Evolutionary conservation across 2,329 filamentous ascomycete genomes (phyloP).

Genomic region (Fusarium caatingaense): DNA sequence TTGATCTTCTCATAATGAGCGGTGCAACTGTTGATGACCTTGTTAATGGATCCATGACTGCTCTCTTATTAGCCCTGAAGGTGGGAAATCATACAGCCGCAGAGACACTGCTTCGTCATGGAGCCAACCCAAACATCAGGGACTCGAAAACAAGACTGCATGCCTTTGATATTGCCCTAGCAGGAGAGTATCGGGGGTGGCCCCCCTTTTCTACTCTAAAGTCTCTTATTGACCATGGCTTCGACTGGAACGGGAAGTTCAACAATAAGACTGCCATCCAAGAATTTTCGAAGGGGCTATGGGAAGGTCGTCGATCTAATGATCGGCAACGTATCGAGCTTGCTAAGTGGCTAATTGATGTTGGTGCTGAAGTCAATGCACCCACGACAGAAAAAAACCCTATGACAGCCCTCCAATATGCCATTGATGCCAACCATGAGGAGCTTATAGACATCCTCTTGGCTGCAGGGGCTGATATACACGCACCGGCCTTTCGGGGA

Average conservation of each 20-base stretch:
- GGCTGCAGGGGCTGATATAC: background rate
- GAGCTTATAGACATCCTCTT: background rate
- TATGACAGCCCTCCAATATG: background rate
- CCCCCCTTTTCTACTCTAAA: background rate
- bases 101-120: background rate
- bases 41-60: background rate
- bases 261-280: too few species aligned
- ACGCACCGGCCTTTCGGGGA: background rate
- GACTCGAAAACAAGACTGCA: background rate
- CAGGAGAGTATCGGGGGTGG: rapidly evolving
- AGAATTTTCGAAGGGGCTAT: rapidly evolving
- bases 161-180: background rate
- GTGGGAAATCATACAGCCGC: rapidly evolving
- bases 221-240: background rate
- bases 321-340: background rate
- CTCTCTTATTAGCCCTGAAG: background rate
- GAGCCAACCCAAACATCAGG: background rate
- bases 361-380: background rate
- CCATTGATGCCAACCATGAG: background rate
- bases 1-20: background rate
- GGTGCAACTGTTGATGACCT: background rate
- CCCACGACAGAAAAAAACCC: background rate
- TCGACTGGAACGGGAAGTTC: background rate
- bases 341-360: background rate
- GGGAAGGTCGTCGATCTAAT: rapidly evolving